Base-by-base conservation (phyloP, 2,329 filamentous ascomycete genomes). In the Ceratocystis alfenasii region DNA sequence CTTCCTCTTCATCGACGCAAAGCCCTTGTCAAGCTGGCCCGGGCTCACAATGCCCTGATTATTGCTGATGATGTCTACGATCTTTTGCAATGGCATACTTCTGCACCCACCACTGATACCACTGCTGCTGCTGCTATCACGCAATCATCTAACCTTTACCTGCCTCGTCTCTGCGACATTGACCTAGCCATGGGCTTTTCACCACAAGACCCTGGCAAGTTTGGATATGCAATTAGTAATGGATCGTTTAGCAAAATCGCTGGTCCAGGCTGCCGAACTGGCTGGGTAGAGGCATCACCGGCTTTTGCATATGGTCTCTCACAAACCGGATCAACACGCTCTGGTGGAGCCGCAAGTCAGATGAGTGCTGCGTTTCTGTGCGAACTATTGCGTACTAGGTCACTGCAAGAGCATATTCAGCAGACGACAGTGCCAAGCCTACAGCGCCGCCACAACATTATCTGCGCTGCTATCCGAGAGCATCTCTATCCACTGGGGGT, bases 11-110 rank as follows among this genome's bases (percentile, higher is more conserved):
- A 75, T 20, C 82, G 87, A 33, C 83, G 94, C 2, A 77, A 85
- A 69, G 78, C 78, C 10, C 80, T 97, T 3, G 85, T 97, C 28
- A 77, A 78, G n/a, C 75, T 96, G 5, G 93, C 93, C 0, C 82
- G 93, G 66, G 79, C 85, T 67, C 84, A 87, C 73, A 86, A 97
- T 73, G 90, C 89, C 5, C 80, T 97, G n/a, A 76, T 96, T 65
- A 80, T 96, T 33, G 84, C 84, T 62, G 93, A 97, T 76, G 94
- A 99, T 74, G 91, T 97, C 8, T 99, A 99, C 73, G 93, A 97
- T 74, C 87, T 93, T 70, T 79, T 97, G 4, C 88, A 92, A 73
- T 96, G 91, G 90, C 81, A 83, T 1, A 71, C 78, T 0, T 72
- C 76, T 57, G 46, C 68, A 20, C 28, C 69, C 5, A 66, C 60